Conservation (phyloP, 306 rosid genomes). For the Rosa multiflora region DNA sequence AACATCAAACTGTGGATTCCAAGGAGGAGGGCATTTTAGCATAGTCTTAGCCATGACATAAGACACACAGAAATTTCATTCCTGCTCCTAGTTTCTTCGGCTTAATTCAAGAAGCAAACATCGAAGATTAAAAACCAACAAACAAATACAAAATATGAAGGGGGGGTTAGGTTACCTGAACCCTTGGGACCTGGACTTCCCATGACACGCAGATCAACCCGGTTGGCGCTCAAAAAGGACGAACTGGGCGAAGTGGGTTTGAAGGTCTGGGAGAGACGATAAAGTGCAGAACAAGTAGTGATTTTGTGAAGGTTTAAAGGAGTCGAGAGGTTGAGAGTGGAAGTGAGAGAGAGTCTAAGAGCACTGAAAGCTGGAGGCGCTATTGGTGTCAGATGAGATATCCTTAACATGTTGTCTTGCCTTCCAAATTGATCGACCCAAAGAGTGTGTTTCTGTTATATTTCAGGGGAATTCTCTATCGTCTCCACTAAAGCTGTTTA, state of each 20-base stretch:
- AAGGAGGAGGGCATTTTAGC: too few relatives aligned
- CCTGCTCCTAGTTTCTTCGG: not conserved
- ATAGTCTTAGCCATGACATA: too few relatives aligned
- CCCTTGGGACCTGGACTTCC: conserved; percentile 27
- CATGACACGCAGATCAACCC: not conserved
- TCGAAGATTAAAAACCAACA: not conserved
- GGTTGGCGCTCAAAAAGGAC: conserved; percentile 27
- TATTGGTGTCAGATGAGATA: not conserved
- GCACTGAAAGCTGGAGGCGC: conserved; percentile 39
- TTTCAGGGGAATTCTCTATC: too few relatives aligned
- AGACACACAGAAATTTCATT: too few relatives aligned
- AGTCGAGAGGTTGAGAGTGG: conserved; percentile 21
- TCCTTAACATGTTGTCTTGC: conserved; percentile 45
- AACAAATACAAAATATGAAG: not conserved
- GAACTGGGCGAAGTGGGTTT: conserved; percentile 15
- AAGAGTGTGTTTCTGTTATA: too few relatives aligned
- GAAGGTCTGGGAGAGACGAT: conserved; percentile 30
- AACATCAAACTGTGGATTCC: not conserved
- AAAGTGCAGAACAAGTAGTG: conserved; percentile 20
- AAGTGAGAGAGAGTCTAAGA: conserved; percentile 22
- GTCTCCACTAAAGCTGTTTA: too few relatives aligned
- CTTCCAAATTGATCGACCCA: too few relatives aligned
- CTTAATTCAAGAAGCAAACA: not conserved
- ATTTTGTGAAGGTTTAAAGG: conserved; percentile 21
- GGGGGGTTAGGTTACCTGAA: conserved; percentile 29